Conservation (phyloP, 805 yeast genomes). For the Wickerhamomyces chaumierensis region DNA sequence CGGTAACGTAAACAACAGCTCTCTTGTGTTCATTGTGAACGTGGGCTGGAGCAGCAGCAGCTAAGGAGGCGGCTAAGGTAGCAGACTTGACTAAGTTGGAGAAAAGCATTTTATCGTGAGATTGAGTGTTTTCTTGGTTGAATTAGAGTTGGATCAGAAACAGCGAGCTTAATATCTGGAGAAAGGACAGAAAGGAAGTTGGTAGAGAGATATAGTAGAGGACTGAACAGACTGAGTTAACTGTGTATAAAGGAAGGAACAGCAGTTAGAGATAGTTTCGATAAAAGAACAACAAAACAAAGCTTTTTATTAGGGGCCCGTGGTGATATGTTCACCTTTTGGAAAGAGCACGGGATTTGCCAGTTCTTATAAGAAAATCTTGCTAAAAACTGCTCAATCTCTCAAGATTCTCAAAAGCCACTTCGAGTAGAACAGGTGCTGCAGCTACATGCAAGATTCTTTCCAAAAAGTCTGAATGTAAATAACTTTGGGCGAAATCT, state of each 20-base stretch:
- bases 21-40: conserved; percentile 51
- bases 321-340: background rate
- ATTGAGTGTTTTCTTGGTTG: background rate
- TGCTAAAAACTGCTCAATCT: background rate
- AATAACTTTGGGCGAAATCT: no score
- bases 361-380: background rate
- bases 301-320: background rate
- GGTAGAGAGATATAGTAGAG: conserved; percentile 2
- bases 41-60: conserved; percentile 47
- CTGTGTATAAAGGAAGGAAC: conserved; percentile 23
- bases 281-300: background rate
- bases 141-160: background rate
- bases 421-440: background rate
- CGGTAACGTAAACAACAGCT: conserved; percentile 37
- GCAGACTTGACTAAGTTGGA: conserved; percentile 27
- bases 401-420: background rate
- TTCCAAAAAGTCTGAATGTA: background rate
- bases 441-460: background rate
- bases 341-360: background rate
- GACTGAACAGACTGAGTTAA: conserved; percentile 5
- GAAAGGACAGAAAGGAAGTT: conserved; percentile 5
- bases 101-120: conserved; percentile 32
- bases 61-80: conserved; percentile 30
- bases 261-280: conserved; percentile 14
- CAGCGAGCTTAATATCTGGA: background rate